Evolutionary conservation across 164 flowering plant genomes (phyloP), one percentile per base, ranked within the genome.

Genomic region (Macadamia integrifolia): DNA sequence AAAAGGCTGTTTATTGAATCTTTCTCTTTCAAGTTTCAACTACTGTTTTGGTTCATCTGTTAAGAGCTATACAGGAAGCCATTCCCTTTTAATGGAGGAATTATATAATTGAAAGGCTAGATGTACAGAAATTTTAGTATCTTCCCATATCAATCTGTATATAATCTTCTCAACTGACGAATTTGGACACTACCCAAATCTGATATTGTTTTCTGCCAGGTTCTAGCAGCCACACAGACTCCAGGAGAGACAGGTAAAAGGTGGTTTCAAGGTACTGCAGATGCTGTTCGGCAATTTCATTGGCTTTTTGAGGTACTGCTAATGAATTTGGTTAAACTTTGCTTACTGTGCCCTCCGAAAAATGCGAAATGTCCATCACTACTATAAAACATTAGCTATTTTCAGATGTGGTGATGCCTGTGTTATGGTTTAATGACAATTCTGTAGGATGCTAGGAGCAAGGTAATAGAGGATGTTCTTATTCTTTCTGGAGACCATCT

Each of bases 201-300:
- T 44, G 31, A 8, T 66, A 50, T 48, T 32, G 11, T 62, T 64
- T 48, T 40, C 32, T 61, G 18, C 4, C 77, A 92, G 98, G 92
- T 77, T 69, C 84, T 93, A 10, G 93, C 98, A 71, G 98, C 98
- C 65, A 93, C 98, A 71, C 98, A 93, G 74, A 93, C 98, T 69
- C 91, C 91, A 23, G 98, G 97, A 46, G 92, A 81, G 69, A 66
- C 81, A 3, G 98, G 98, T 48, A 87, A 86, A 66, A 81, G 32
- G 58, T 93, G 97, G 97, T 93, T 93, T 72, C 96, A 82, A 66
- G 98, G 98, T 13, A 91, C 98, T 66, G 97, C 98, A 67, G 98
- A 93, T 79, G 98, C 98, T 32, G 98, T 93, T 18, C 64, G 98
- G 63, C 98, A 93, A 77, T 93, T 93, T 68, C 87, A 88, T 67